Base-by-base conservation (phyloP, 1,284 basidiomycete genomes). In the Naganishia sp. region DNA sequence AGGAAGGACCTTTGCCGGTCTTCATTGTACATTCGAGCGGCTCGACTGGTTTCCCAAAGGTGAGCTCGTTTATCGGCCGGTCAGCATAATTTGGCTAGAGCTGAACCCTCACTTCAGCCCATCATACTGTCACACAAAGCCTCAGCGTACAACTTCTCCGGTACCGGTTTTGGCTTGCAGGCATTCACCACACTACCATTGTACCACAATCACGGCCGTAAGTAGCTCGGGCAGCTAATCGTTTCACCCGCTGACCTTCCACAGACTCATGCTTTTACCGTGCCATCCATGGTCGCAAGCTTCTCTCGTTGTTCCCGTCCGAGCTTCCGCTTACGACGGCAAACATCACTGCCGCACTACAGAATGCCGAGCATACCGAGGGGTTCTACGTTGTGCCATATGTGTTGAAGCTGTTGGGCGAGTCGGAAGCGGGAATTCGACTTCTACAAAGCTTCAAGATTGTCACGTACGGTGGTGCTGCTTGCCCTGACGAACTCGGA, bases 21-120 rank as follows among this genome's bases (percentile, higher is more conserved):
- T 82, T 85, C 11, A 82, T 87, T 63, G 77, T 88, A n/a, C 87
- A 88, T 70, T 86, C 86, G 3, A 84, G 82, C 1, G 86, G 86
- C 44, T 86, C 85, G 15, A 85, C 84, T 6, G 79, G 84, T 28
- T 78, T 80, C 56, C 81, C 81, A 10, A 79, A 78, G 57, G 46
- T 65, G 67, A 28, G 68, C 52, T 25, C 33, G 23, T 33, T 13
- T 16, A 16, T 43, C 23, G 31, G 21, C 10, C 60, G 5, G 6
- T 25, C 44, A 77, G 75, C 80, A 25, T 49, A 23, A 21, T 21
- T 21, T n/a, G 80, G 9, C 28, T 21, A 21, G 18, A 13, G 42
- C 55, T 57, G 46, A 23, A 79, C 80, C 1, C 80, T 78, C 69
- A 81, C 16, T 28, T 11, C 84, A 86, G 72, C 83, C 84, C 0